A percentile compares a stretch with the other conserved stretches of the same genome.
Conservation (phyloP, 768 basidiomycete genomes). For the Suillus cothurnatus region DNA sequence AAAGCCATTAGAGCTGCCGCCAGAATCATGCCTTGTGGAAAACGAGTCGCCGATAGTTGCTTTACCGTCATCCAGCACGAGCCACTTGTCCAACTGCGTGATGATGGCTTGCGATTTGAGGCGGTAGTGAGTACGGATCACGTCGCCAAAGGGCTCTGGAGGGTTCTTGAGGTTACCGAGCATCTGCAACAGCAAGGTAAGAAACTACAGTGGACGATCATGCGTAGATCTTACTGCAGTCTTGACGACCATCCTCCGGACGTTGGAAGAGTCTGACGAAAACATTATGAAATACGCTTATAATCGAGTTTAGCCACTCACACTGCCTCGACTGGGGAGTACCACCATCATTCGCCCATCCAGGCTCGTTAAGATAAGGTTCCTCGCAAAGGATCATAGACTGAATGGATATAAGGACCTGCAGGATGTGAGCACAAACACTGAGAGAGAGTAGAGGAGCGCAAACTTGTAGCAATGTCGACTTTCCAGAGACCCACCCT, state of each 20-base stretch:
- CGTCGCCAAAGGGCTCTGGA: constrained; percentile 83
- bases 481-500: constrained; percentile 90
- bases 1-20: constrained; percentile 59
- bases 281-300: constrained; percentile 15
- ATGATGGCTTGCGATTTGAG: constrained; percentile 74
- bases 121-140: constrained; percentile 89
- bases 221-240: constrained; percentile 62
- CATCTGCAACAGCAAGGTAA: constrained; percentile 54
- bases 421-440: constrained; percentile 8
- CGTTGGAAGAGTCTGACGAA: constrained; percentile 80
- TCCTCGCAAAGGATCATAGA: constrained; percentile 96
- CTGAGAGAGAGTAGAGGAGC: background rate
- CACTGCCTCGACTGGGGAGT: constrained; percentile 77
- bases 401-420: constrained; percentile 91
- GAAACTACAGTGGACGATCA: constrained; percentile 8
- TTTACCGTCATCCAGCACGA: constrained; percentile 72
- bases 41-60: constrained; percentile 58
- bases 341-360: constrained; percentile 75
- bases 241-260: constrained; percentile 88
- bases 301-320: constrained; percentile 38
- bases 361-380: constrained; percentile 91
- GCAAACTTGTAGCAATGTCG: constrained; percentile 81
- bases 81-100: constrained; percentile 80
- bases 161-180: constrained; percentile 79
- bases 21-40: constrained; percentile 36